phyloP scores from a whole-genome alignment of 768 basidiomycete species.

The Rickenella mellea region DNA sequence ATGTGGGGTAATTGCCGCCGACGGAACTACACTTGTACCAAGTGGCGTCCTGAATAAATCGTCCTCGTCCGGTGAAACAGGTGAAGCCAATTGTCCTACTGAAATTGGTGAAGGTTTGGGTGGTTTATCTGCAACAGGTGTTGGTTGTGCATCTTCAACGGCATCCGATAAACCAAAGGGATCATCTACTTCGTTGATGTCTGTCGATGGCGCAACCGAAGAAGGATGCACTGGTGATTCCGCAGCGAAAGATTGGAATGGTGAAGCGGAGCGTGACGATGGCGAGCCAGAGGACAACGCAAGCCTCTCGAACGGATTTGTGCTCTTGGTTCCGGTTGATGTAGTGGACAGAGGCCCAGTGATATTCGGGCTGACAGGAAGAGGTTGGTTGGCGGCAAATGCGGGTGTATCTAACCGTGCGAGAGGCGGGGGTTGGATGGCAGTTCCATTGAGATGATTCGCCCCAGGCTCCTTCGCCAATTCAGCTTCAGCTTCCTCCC shows the following conservation, averaged over 20 bases:
- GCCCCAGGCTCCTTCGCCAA: conserved; percentile 24
- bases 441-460: conserved; percentile 12
- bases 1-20: no score
- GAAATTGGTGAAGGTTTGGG: conserved; percentile 4
- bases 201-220: conserved; percentile 5
- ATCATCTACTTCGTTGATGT: conserved; percentile 21
- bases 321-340: conserved; percentile 51
- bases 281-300: conserved; percentile 32
- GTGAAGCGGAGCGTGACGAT: conserved; percentile 43
- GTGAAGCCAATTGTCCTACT: conserved; percentile 14
- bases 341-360: conserved; percentile 40
- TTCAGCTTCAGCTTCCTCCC: conserved; percentile 43
- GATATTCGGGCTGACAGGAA: conserved; percentile 62
- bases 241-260: conserved; percentile 32
- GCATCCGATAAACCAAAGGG: conserved; percentile 42
- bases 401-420: conserved; percentile 33
- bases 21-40: no score
- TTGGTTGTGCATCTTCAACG: conserved; percentile 16
- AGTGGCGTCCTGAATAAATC: conserved; percentile 59
- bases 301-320: conserved; percentile 85
- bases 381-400: conserved; percentile 61
- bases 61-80: conserved; percentile 29
- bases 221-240: conserved; percentile 5
- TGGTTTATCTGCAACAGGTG: conserved; percentile 15
- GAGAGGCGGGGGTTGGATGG: conserved; percentile 18